phyloP scores from a whole-genome alignment of 768 basidiomycete species.

The Trametes gibbosa region DNA sequence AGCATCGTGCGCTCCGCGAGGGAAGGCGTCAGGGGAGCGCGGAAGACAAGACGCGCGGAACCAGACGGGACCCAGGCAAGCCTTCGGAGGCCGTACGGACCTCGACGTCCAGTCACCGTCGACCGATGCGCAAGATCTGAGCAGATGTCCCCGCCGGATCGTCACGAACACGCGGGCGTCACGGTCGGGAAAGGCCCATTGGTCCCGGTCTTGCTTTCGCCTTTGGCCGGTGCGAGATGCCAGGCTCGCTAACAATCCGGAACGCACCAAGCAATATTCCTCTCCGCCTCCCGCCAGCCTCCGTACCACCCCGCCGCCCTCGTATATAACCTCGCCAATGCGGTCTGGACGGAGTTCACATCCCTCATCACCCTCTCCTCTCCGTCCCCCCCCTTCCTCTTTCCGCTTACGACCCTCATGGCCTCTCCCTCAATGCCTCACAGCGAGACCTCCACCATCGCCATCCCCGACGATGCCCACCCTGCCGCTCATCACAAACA shows the following conservation, averaged over 20 bases:
- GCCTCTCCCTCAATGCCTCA: constrained; percentile 15
- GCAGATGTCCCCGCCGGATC: too few species aligned
- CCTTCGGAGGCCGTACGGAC: constrained; percentile 6
- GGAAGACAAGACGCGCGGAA: constrained; percentile 6
- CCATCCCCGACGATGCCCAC: constrained; percentile 11
- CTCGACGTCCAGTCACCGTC: constrained; percentile 3
- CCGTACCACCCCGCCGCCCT: background rate
- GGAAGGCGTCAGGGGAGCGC: too few species aligned
- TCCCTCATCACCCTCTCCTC: background rate
- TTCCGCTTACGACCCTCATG: constrained; percentile 8
- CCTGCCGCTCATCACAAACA: background rate
- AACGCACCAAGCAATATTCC: background rate
- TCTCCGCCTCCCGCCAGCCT: constrained; percentile 12
- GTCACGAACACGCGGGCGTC: too few species aligned
- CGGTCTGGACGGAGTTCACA: background rate
- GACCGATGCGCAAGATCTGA: background rate
- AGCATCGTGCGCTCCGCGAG: background rate
- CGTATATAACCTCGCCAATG: constrained; percentile 11
- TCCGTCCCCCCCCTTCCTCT: constrained; percentile 2
- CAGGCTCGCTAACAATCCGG: constrained; percentile 1
- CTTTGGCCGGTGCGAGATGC: background rate
- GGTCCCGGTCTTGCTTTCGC: too few species aligned
- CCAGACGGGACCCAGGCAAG: constrained; percentile 4
- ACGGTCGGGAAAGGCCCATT: too few species aligned
- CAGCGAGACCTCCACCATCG: constrained; percentile 18